Evolutionary conservation across 78 protist species (phyloP).

Genomic region (Mantamonas sphyraenae): DNA sequence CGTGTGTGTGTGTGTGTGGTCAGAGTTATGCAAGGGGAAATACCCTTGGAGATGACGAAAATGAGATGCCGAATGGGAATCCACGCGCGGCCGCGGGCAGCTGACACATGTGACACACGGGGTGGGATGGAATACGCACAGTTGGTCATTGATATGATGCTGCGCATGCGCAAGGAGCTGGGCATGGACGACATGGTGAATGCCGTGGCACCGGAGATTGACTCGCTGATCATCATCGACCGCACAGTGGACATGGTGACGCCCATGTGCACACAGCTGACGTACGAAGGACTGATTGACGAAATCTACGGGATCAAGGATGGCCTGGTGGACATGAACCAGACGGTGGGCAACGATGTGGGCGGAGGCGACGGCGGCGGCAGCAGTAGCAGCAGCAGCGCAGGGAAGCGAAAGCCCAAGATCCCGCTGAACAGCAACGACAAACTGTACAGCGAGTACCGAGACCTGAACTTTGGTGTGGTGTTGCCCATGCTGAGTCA

Average conservation of each 20-base stretch:
- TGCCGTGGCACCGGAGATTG: conserved; percentile 57
- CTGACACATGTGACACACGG: not conserved
- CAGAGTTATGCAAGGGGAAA: not conserved
- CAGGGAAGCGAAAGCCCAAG: not conserved
- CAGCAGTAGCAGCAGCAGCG: too few species aligned
- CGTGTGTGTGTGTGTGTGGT: too few species aligned
- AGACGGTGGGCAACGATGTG: too few species aligned
- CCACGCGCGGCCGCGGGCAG: not conserved
- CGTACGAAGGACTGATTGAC: conserved; percentile 92
- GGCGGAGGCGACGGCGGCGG: too few species aligned
- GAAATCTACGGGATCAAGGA: conserved; percentile 61
- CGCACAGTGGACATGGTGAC: conserved; percentile 55
- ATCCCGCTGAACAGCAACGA: conserved; percentile 28
- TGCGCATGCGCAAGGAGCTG: conserved; percentile 28
- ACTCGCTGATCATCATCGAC: conserved; percentile 65
- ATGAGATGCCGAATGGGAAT: not conserved
- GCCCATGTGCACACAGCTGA: conserved; percentile 69
- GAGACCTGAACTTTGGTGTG: conserved; percentile 47
- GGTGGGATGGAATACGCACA: not conserved
- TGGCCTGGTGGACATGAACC: not conserved
- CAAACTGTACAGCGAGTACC: conserved; percentile 25
- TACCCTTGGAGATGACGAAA: not conserved
- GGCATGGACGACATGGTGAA: conserved; percentile 3
- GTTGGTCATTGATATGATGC: conserved; percentile 27
- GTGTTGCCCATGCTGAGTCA: conserved; percentile 44